Percentiles rank a stretch among this genome's conserved stretches.
Conservation (phyloP, 805 yeast genomes). For the Sugiyamaella qingdaonensis region DNA sequence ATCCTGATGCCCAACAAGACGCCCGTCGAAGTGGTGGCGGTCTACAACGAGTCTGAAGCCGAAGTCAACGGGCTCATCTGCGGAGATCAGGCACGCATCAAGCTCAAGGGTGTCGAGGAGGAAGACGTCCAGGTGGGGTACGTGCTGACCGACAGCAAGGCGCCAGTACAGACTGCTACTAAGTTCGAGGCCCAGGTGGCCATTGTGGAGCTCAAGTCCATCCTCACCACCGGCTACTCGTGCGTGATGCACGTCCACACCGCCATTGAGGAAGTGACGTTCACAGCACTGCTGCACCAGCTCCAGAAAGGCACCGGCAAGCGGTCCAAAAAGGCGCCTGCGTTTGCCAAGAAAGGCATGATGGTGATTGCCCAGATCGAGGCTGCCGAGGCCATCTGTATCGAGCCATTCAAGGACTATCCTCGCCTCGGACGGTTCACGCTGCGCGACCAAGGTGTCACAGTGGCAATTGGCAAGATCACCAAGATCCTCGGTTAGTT, state of each 20-base stretch:
- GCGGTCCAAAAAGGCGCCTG: slow-evolving; percentile 94
- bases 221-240: slow-evolving; percentile 89
- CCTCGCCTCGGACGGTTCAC: slow-evolving; percentile 98
- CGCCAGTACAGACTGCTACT: slow-evolving; percentile 88
- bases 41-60: slow-evolving; percentile 91
- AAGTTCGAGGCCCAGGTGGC: slow-evolving; percentile 95
- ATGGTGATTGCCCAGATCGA: slow-evolving; percentile 91
- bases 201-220: slow-evolving; percentile 91
- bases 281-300: slow-evolving; percentile 81
- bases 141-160: slow-evolving; percentile 78
- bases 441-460: slow-evolving; percentile 95
- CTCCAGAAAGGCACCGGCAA: slow-evolving; percentile 96
- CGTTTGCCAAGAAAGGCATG: slow-evolving; percentile 98
- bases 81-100: slow-evolving; percentile 96
- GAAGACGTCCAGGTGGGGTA: slow-evolving; percentile 92
- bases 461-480: slow-evolving; percentile 98
- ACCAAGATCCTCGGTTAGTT: slow-evolving; percentile 61
- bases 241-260: slow-evolving; percentile 99
- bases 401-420: slow-evolving; percentile 86
- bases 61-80: slow-evolving; percentile 86
- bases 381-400: slow-evolving; percentile 81
- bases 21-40: slow-evolving; percentile 76
- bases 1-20: slow-evolving; percentile 90
- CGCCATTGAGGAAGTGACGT: slow-evolving; percentile 91
- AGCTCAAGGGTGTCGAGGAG: slow-evolving; percentile 93